Evolutionary conservation across 2,329 filamentous ascomycete species (phyloP), one percentile per base, ranked within the genome.

Genomic region (Aspergillus cejpii): DNA sequence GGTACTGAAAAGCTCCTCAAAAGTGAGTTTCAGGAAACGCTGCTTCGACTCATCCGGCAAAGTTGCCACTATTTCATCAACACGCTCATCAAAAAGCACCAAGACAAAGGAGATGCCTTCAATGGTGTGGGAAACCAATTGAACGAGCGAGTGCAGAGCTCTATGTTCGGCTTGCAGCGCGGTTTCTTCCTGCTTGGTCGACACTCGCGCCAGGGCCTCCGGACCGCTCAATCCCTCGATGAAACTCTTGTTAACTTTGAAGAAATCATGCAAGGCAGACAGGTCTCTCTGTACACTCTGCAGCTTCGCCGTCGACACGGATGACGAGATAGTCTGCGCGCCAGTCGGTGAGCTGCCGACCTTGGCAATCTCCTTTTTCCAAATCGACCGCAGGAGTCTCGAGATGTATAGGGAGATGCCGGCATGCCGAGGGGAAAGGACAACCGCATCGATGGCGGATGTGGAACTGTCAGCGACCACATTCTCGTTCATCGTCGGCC

Each of bases 31-130:
- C 47, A 80, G 77, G 41, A 94, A 80, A 47, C 81, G 78, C 52
- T 83, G 76, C 48, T 84, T 83, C 1, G 83, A 77, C 0, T 76
- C 69, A 2, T 86, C 84, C 6, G 89, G 81, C 4, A 98, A 74
- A 3, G 86, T 76, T 4, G 81, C 73, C 53, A 90, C 83, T 37
- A 97, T 95, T 50, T 98, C 91, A 34, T 88, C 81, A 3, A 96
- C 83, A 8, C 85, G 82, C 73, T 98, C 91, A 53, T 97, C 91
- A 49, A 97, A 97, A 1, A 98, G 76, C 62, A 96, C 92, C 17
- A 91, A 76, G 3, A 96, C 88, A 57, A 98, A 98, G 0, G 91
- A 94, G 41, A 98, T 95, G 3, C 92, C 92, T 65, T 98, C 92
- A 6, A 92, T 90, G 29, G 96, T 92, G 64, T 88, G 88, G 43